These are phyloP conservation scores for Drechslerella dactyloides DNA, from an alignment of 2,329 filamentous ascomycete species.

Conservation along the genomic window DNA sequence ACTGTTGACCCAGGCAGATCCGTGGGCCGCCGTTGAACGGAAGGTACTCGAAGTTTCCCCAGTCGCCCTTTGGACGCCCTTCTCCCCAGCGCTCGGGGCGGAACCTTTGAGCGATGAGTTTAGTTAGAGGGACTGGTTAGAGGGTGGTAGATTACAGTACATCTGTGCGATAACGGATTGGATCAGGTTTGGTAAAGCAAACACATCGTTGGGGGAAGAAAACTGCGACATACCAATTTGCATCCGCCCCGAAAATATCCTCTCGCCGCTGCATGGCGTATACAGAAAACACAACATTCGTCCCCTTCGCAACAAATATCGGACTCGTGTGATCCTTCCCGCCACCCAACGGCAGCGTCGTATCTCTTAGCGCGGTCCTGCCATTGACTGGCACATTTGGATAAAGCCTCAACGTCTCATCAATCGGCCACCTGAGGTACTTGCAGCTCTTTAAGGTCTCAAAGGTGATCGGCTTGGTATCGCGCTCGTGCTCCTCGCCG, in stretches of 20 bases:
- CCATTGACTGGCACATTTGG: conserved; percentile 61
- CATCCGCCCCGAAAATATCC: conserved; percentile 62
- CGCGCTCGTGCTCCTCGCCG: conserved; percentile 56
- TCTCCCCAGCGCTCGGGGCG: conserved; percentile 62
- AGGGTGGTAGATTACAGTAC: too few species aligned
- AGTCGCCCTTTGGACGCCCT: conserved; percentile 45
- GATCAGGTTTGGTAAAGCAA: too few species aligned
- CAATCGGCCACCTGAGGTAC: conserved; percentile 68
- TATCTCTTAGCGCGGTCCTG: conserved; percentile 60
- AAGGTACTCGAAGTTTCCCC: conserved; percentile 60
- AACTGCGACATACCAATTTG: conserved; percentile 27
- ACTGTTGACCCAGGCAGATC: conserved; percentile 61
- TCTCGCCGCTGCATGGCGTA: conserved; percentile 63
- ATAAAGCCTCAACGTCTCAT: conserved; percentile 62
- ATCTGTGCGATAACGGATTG: too few species aligned
- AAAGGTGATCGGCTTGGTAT: conserved; percentile 62
- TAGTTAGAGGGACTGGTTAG: too few species aligned
- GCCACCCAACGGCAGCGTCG: conserved; percentile 60
- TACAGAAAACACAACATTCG: conserved; percentile 64
- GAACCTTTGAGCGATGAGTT: conserved; percentile 56
- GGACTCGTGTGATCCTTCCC: conserved; percentile 59
- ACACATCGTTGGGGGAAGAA: too few species aligned
- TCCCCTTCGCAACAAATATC: conserved; percentile 60
- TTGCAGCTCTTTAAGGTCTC: conserved; percentile 66
- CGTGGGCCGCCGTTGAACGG: conserved; percentile 61